phyloP scores from a whole-genome alignment of 495 filamentous ascomycete species.

The Xylaria acuta region DNA sequence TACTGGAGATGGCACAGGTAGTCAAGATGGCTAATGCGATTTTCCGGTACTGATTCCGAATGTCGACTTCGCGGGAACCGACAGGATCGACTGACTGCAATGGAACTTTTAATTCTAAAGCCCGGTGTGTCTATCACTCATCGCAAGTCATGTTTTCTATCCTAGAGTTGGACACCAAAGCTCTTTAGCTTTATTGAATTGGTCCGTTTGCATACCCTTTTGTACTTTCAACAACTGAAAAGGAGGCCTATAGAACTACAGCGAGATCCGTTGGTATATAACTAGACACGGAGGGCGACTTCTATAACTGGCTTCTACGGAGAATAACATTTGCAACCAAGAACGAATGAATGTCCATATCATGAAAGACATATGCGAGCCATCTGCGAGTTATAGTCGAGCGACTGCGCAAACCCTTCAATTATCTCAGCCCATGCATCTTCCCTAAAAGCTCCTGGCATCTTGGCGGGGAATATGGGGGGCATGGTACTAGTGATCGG shows the following conservation, averaged over 20 bases:
- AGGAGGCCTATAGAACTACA: neutral
- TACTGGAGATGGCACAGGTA: conserved; percentile 86
- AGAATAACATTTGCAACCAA: neutral
- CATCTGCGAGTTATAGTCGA: neutral
- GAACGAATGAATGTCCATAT: neutral
- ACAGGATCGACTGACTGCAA: neutral
- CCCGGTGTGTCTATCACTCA: neutral
- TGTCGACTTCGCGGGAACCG: neutral
- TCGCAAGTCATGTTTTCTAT: neutral
- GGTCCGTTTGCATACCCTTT: neutral
- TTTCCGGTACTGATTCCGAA: conserved; percentile 59
- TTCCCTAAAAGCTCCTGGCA: neutral
- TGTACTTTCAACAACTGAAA: conserved; percentile 15
- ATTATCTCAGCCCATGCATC: neutral
- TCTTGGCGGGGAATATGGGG: neutral
- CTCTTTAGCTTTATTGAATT: neutral
- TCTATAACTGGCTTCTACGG: neutral
- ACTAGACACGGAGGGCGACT: neutral
- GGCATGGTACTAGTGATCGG: neutral
- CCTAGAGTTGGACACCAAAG: neutral
- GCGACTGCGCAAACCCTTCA: neutral
- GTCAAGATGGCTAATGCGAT: conserved; percentile 91
- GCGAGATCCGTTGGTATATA: neutral
- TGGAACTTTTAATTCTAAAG: neutral
- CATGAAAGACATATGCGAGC: neutral